Percentiles rank a stretch among this genome's conserved stretches.
These are phyloP conservation scores for Huntiella omanensis DNA, from an alignment of 2,329 filamentous ascomycete species.

Conservation along the genomic window DNA sequence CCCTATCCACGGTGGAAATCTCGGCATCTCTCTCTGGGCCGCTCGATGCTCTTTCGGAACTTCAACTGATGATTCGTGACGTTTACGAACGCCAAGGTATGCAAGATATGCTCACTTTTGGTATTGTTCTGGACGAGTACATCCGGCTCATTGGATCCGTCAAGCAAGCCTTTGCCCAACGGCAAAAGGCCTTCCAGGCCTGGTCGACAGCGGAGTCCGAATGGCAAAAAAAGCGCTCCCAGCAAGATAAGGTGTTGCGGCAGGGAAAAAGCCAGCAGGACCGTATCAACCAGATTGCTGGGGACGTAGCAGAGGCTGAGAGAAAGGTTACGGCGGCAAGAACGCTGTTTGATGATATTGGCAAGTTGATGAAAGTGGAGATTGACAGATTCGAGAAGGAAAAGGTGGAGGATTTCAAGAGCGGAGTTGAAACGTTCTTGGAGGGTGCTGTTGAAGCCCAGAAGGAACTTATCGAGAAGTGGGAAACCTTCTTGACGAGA, in stretches of 20 bases:
- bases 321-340: slow-evolving; percentile 79
- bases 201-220: slow-evolving; percentile 89
- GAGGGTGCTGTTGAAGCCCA: slow-evolving; percentile 95
- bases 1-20: slow-evolving; percentile 79
- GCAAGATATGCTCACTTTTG: slow-evolving; percentile 87
- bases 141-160: slow-evolving; percentile 89
- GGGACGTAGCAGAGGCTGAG: slow-evolving; percentile 89
- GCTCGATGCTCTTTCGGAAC: slow-evolving; percentile 75
- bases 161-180: slow-evolving; percentile 79
- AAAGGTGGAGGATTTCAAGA: slow-evolving; percentile 99
- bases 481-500: slow-evolving; percentile 96
- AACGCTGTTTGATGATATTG: slow-evolving; percentile 93
- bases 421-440: slow-evolving; percentile 88
- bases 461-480: slow-evolving; percentile 86
- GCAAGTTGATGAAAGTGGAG: slow-evolving; percentile 73
- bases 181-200: slow-evolving; percentile 86
- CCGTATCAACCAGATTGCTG: slow-evolving; percentile 74
- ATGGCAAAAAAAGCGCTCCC: slow-evolving; percentile 69
- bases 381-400: slow-evolving; percentile 88
- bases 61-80: slow-evolving; percentile 85
- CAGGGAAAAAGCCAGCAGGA: slow-evolving; percentile 95
- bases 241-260: slow-evolving; percentile 84
- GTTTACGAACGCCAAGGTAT: slow-evolving; percentile 93
- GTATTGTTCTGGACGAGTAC: slow-evolving; percentile 96
- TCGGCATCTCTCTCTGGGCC: slow-evolving; percentile 76